Conservation (phyloP, 2,329 filamentous ascomycete species). For the Aspergillaceae sp. region DNA sequence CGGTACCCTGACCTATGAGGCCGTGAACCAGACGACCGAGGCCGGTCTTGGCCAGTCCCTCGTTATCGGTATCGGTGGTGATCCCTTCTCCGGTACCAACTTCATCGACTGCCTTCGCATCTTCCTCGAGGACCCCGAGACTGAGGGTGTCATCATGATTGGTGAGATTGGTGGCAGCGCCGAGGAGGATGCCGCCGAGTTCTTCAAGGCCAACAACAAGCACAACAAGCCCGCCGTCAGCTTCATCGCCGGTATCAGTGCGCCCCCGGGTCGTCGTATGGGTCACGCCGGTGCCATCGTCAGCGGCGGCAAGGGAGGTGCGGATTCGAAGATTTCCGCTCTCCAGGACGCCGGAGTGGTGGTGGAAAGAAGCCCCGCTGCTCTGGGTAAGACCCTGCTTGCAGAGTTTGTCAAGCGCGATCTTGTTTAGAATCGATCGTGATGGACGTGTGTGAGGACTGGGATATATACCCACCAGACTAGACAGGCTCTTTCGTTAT, state of each 20-base stretch:
- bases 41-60: constrained; percentile 94
- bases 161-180: constrained; percentile 96
- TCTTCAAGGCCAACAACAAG: constrained; percentile 85
- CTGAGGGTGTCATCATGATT: constrained; percentile 99
- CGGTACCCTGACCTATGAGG: constrained; percentile 97
- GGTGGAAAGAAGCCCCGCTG: constrained; percentile 88
- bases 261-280: constrained; percentile 93
- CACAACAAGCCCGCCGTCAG: constrained; percentile 92
- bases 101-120: constrained; percentile 99
- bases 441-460: not conserved
- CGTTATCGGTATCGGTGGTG: constrained; percentile 95
- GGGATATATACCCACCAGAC: constrained; percentile 1
- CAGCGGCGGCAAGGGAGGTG: constrained; percentile 92
- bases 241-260: constrained; percentile 98
- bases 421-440: constrained; percentile 58
- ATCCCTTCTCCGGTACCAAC: constrained; percentile 98
- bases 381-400: constrained; percentile 86
- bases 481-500: not conserved
- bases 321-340: constrained; percentile 95
- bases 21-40: constrained; percentile 98
- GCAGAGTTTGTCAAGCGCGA: constrained; percentile 94
- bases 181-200: constrained; percentile 97
- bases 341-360: constrained; percentile 89
- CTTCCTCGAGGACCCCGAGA: constrained; percentile 92
- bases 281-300: constrained; percentile 98